Evolutionary conservation across 1,284 basidiomycete species (phyloP), one percentile per base, ranked within the genome.

Genomic region (Sutorius eximius): DNA sequence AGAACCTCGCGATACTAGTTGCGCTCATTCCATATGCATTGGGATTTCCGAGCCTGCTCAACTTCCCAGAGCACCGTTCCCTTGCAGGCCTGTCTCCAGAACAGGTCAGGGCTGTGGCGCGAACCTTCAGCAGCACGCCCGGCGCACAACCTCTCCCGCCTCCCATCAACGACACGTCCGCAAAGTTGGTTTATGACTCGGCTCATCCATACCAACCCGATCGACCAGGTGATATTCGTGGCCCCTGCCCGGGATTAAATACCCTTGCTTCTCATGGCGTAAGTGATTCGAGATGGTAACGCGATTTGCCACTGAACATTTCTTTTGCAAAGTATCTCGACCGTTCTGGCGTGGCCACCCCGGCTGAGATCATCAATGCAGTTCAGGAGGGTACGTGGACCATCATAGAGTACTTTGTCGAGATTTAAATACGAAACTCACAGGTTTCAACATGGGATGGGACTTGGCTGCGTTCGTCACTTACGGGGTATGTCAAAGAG

Each of bases 241-340:
- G 74, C n/a, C 77, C 78, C 0, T 79, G 78, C 51, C 77, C 82
- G 5, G 82, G 73, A 12, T 64, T 79, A 32, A 80, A 80, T 53
- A 64, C 76, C 2, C 64, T 78, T 22, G 77, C 75, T 18, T 79
- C 77, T 61, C 74, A 77, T 37, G 74, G 75, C 18, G 64, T 66
- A 16, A 55, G 64, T 56, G 29, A n/a, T 27, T n/a, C 0, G 7
- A 12, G 12, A 12, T 27, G 0, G 16, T 33, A 18, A 47, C n/a
- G 10, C 2, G 2, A 20, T 41, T 51, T 45, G 24, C 18, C 9
- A 18, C 34, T 22, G 15, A 29, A 45, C n/a, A 1, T 0, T 36
- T 37, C 11, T 27, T 43, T 33, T 45, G 2, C 3, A 32, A 42
- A 65, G 66, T 67, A 69, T 32, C n/a, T 67, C n/a, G 44, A 51